Conservation (phyloP, 495 filamentous ascomycete genomes). For the Neurospora pannonica region DNA sequence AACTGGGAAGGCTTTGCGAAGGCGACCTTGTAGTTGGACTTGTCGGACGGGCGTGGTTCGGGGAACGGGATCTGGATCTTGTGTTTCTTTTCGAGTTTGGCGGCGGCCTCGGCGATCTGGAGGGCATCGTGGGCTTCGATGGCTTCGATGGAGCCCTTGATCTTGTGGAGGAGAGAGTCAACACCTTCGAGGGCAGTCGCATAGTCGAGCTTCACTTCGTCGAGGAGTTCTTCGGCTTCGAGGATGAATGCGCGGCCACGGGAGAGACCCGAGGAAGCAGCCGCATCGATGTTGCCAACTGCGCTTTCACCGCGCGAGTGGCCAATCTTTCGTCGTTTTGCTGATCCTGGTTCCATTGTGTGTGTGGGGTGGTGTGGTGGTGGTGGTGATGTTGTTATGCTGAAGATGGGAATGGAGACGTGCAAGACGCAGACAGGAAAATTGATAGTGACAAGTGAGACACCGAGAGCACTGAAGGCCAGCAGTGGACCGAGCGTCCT, state of each 20-base stretch:
- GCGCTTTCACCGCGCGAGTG: conserved; percentile 18
- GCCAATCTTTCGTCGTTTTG: conserved; percentile 43
- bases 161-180: conserved; percentile 59
- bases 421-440: neutral
- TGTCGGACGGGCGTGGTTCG: conserved; percentile 58
- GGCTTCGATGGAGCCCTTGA: conserved; percentile 67
- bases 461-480: neutral
- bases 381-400: neutral
- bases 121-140: conserved; percentile 48
- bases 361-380: neutral
- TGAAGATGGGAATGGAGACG: neutral
- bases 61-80: conserved; percentile 72
- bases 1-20: conserved; percentile 68
- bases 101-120: conserved; percentile 57
- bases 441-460: neutral
- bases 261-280: conserved; percentile 22
- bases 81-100: conserved; percentile 53
- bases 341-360: conserved; percentile 31
- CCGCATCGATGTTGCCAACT: conserved; percentile 19
- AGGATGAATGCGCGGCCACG: conserved; percentile 66
- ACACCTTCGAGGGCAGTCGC: conserved; percentile 51
- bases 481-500: neutral
- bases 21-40: conserved; percentile 69
- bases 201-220: conserved; percentile 59
- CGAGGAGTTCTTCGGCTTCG: conserved; percentile 75